Conservation (phyloP, 192 early-diverging fungal species). For the Umbelopsis sp. region DNA sequence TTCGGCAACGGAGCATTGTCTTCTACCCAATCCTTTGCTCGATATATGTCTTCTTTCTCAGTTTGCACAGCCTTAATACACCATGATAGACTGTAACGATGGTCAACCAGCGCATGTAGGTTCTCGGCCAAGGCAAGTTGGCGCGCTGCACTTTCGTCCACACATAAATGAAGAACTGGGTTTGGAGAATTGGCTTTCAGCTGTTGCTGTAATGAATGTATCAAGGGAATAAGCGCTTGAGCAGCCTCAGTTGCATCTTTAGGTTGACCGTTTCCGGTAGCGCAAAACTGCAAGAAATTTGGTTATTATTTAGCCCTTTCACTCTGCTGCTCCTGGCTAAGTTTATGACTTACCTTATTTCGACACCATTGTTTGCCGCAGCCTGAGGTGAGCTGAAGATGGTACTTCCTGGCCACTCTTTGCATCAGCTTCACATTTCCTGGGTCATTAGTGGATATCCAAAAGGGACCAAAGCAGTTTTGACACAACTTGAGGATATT, state of each 20-base stretch:
- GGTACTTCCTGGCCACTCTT: conserved; percentile 69
- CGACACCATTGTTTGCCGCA: conserved; percentile 71
- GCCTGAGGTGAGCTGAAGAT: conserved; percentile 77
- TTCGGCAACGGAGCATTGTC: conserved; percentile 53
- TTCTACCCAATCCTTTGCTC: conserved; percentile 61
- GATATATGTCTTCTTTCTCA: conserved; percentile 52
- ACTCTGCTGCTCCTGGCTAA: background rate
- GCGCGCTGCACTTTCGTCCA: conserved; percentile 56
- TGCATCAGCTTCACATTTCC: conserved; percentile 72
- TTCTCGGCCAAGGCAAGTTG: conserved; percentile 51
- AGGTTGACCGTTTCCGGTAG: conserved; percentile 35
- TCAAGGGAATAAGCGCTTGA: conserved; percentile 49
- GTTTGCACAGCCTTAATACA: conserved; percentile 68
- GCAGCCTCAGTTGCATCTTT: conserved; percentile 71
- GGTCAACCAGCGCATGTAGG: conserved; percentile 30
- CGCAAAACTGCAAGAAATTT: conserved; percentile 40
- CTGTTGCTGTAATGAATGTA: conserved; percentile 51
- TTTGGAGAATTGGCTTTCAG: conserved; percentile 34
- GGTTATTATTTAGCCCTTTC: background rate
- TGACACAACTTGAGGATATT: conserved; percentile 72
- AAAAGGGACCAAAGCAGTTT: conserved; percentile 83
- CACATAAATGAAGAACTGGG: conserved; percentile 60
- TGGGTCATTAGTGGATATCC: conserved; percentile 76
- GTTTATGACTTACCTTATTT: conserved; percentile 53
- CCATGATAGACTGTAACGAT: conserved; percentile 58